phyloP scores from a whole-genome alignment of 2,329 filamentous ascomycete species.

The Calonectria montana region DNA sequence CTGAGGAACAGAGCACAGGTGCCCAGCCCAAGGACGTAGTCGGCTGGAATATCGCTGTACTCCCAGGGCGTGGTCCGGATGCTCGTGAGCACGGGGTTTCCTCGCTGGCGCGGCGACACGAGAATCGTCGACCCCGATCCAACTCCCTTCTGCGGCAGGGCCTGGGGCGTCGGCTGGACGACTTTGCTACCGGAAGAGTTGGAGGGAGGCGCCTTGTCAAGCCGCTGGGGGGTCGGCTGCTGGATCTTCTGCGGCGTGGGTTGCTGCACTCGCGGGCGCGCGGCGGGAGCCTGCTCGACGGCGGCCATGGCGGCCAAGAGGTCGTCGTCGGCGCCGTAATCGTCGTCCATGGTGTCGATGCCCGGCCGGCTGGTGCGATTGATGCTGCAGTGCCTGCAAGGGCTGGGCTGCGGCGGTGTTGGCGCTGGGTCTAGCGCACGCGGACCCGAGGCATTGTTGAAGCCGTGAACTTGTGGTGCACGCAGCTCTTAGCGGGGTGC shows the following conservation, averaged over 20 bases:
- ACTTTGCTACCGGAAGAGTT: conserved; percentile 64
- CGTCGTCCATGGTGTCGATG: conserved; percentile 58
- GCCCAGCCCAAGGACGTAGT: conserved; percentile 88
- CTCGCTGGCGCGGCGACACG: conserved; percentile 92
- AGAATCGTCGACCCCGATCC: conserved; percentile 81
- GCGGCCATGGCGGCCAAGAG: conserved; percentile 67
- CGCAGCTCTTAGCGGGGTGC: conserved; percentile 1
- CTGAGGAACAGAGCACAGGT: conserved; percentile 93
- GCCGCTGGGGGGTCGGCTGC: conserved; percentile 65
- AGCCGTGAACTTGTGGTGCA: conserved; percentile 6
- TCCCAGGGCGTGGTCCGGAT: conserved; percentile 91
- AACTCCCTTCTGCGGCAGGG: conserved; percentile 68
- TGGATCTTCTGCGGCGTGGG: conserved; percentile 56
- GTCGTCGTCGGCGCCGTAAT: conserved; percentile 68
- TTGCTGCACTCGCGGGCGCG: conserved; percentile 49
- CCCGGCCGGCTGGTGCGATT: neutral
- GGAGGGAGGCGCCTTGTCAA: conserved; percentile 62
- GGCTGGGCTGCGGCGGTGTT: neutral
- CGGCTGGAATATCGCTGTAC: conserved; percentile 95
- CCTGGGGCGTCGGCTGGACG: conserved; percentile 90
- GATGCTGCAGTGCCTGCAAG: neutral
- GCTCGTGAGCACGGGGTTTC: conserved; percentile 89
- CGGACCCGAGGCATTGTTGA: neutral
- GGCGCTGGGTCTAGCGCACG: neutral
- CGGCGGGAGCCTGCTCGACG: conserved; percentile 50